Evolutionary conservation across 78 protist species (phyloP), one percentile per base, ranked within the genome.

Genomic region (Guillardia theta): DNA sequence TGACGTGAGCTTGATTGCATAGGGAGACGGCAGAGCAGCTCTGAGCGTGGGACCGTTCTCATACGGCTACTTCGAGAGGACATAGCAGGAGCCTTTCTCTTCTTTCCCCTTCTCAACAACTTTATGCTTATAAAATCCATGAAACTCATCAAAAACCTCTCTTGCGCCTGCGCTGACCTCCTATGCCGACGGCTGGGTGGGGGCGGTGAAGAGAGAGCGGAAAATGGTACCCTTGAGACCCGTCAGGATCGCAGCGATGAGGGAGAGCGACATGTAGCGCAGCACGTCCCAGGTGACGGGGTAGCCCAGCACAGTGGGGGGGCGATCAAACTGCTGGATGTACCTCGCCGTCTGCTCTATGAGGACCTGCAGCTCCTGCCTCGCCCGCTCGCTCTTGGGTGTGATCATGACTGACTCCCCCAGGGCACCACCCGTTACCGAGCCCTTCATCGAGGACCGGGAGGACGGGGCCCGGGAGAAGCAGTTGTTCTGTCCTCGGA

Each of bases 231-330:
- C 90, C 90, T 78, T 37, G 33, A 43, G 50, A 19, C 90, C 90
- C 43, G 90, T 78, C 53, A 78, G 5, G 90, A 78, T 78, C 53
- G 90, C 90, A 22, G 53, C 90, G 48, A 78, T 36, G 53, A 78
- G 45, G 44, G 90, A 78, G 50, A 78, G n/a, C 43, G 90, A 43
- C n/a, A 43, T 43, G 90, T 78, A 78, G 50, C 90, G 90, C 90
- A 78, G 90, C 90, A 78, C 90, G 46, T 70, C 83, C 83, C 83
- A 70, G 46, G 83, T 70, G 36, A 70, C 6, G 1, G 41, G 83
- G 83, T 70, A 70, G 27, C 90, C 90, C 53, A 78, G 45, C 53
- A 78, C 39, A 0, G 48, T 43, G 24, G 90, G 90, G 43, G 90
- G 90, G 43, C 48, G 45, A 10, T 78, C 90, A 19, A 78, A 78